Conservation (phyloP, 1,139 yeast genomes). For the Kodamaea derodonti region DNA sequence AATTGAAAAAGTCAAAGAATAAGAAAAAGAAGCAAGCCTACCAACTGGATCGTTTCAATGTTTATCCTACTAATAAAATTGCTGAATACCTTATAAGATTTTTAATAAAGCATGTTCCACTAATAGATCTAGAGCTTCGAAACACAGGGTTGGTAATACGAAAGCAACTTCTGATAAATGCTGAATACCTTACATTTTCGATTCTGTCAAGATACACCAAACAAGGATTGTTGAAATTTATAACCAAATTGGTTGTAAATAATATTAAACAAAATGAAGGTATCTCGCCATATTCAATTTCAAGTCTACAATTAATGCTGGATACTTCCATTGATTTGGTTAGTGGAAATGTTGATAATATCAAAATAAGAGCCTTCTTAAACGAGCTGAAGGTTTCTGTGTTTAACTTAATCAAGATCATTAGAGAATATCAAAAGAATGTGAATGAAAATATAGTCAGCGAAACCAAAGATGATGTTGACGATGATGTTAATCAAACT, state of each 20-base stretch:
- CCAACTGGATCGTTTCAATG: slow-evolving; percentile 6
- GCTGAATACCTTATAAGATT: slow-evolving; percentile 12
- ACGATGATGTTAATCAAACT: background rate
- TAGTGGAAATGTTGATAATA: slow-evolving; percentile 18
- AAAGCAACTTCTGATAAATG: slow-evolving; percentile 9
- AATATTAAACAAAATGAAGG: slow-evolving; percentile 5
- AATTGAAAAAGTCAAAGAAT: background rate
- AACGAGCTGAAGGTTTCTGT: slow-evolving; percentile 27
- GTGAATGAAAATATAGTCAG: background rate
- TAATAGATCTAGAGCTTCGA: slow-evolving; percentile 26
- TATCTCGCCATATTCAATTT: slow-evolving; percentile 11
- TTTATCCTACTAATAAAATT: slow-evolving; percentile 18
- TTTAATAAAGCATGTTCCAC: slow-evolving; percentile 22
- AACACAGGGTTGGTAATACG: slow-evolving; percentile 13
- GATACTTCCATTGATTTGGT: slow-evolving; percentile 18
- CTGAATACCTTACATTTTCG: slow-evolving; percentile 23
- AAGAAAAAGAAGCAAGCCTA: background rate
- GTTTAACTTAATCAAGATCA: slow-evolving; percentile 21
- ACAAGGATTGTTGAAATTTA: slow-evolving; percentile 12
- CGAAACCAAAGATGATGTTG: background rate
- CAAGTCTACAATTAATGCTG: slow-evolving; percentile 21
- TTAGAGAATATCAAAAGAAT: background rate
- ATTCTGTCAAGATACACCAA: slow-evolving; percentile 20
- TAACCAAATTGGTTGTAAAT: slow-evolving; percentile 11
- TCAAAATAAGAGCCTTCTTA: slow-evolving; percentile 20